Evolutionary conservation across 2,329 filamentous ascomycete genomes (phyloP).

Genomic region (Fusarium coffeatum): DNA sequence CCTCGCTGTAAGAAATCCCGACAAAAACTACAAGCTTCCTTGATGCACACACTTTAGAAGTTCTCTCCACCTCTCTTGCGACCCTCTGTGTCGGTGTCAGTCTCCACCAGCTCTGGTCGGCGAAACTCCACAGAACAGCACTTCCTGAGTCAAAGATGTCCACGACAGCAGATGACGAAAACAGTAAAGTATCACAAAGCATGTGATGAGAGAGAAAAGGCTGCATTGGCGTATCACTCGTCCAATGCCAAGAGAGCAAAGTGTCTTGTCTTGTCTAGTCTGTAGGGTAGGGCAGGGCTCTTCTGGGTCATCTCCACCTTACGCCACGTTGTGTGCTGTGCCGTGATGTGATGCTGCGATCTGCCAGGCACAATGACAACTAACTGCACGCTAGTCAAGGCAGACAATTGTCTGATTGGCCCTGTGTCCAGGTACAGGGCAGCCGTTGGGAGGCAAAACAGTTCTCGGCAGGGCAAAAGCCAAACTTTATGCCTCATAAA

Average conservation of each 20-base stretch:
- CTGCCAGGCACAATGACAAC: constrained; percentile 32
- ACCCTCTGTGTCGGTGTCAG: background rate
- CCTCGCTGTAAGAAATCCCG: background rate
- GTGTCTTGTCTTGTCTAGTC: background rate
- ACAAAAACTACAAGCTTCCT: background rate
- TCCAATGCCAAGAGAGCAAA: background rate
- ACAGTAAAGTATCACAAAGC: background rate
- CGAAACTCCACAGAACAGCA: constrained; percentile 10
- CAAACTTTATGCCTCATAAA: constrained; percentile 27
- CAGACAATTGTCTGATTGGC: constrained; percentile 26
- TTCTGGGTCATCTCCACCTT: constrained; percentile 12
- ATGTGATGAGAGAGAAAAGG: constrained; percentile 2
- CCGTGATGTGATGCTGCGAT: constrained; percentile 3
- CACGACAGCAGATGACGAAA: constrained; percentile 13
- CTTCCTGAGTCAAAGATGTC: background rate
- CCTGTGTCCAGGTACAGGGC: constrained; percentile 2
- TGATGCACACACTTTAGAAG: constrained; percentile 33
- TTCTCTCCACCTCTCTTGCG: constrained; percentile 16
- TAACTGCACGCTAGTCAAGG: constrained; percentile 32
- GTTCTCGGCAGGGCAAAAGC: background rate
- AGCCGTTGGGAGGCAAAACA: constrained; percentile 28
- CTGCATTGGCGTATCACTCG: constrained; percentile 14
- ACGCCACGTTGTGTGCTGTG: constrained; percentile 35
- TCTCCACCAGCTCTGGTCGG: background rate
- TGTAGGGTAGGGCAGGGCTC: constrained; percentile 29